A percentile compares a stretch with the other conserved stretches of the same genome.
Evolutionary conservation across 768 basidiomycete genomes (phyloP).

Genomic region (Auriscalpium orientale): DNA sequence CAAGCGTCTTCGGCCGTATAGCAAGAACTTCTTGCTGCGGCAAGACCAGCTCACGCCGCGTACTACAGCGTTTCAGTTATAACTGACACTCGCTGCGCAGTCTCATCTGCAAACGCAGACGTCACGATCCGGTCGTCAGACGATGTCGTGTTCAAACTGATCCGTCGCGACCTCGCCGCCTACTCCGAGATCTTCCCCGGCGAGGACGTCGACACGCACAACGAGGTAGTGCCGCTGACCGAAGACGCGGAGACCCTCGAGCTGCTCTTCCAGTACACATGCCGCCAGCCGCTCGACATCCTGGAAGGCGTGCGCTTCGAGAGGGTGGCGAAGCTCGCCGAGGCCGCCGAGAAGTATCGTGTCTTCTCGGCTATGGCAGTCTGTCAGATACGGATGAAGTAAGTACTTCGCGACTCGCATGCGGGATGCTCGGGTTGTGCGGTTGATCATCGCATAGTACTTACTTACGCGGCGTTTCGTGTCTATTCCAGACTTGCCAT

Average conservation of each 20-base stretch:
- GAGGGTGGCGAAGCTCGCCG: not conserved
- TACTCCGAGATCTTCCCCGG: not conserved
- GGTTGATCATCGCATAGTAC: not conserved
- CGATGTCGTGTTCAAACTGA: not conserved
- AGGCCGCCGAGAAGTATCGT: not conserved
- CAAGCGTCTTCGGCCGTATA: too few relatives aligned
- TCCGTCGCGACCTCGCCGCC: not conserved
- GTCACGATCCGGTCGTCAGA: not conserved
- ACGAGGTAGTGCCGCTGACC: not conserved
- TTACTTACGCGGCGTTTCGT: not conserved
- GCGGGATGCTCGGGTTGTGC: not conserved
- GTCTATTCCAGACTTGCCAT: not conserved
- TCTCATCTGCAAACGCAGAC: not conserved
- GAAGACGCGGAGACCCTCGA: not conserved
- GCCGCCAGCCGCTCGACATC: not conserved
- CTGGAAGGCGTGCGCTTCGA: not conserved
- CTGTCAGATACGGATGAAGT: not conserved
- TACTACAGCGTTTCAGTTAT: too few relatives aligned
- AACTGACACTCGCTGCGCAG: not conserved
- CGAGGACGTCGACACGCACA: not conserved
- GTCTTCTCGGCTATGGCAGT: not conserved
- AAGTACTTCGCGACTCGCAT: too few relatives aligned
- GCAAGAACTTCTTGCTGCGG: too few relatives aligned
- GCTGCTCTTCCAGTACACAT: not conserved
- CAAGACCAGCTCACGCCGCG: too few relatives aligned